Base-by-base conservation (phyloP, 192 early-diverging fungal species). In the Mortierella antarctica region DNA sequence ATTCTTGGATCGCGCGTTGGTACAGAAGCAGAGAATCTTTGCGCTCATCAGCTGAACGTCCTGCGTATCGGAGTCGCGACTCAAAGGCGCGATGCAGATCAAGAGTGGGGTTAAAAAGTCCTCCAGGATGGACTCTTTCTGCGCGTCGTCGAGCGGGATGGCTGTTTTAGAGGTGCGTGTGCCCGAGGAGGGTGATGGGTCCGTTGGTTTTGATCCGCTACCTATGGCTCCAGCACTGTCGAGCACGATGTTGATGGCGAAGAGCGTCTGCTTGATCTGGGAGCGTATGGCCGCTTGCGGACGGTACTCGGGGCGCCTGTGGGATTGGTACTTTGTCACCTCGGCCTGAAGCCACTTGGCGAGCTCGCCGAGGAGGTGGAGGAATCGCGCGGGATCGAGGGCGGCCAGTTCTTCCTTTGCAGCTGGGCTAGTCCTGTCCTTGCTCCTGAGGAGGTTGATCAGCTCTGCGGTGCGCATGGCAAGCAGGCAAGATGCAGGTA, bases 331-430 rank as follows among this genome's bases (percentile, higher is more conserved):
- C 23, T 72, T 71, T 50, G 55, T 46, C 5, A 80, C 7, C 53
- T 80, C 77, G 39, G 55, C 63, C 1, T 52, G 53, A 6, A 80
- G 55, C 77, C 77, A 80, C 31, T 80, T 80, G 23, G 77, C 56
- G 20, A 71, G 69, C 20, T 80, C 77, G 11, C 77, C 77, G 2
- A 80, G 64, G 17, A 80, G 70, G 70, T 80, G 77, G 1, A 67
- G 53, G 23, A 44, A 65, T 7, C 70, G 48, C 5, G 77, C 17
- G 6, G 18, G 15, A 23, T 67, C 58, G 2, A 80, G 65, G 14
- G 59, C 12, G 31, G 65, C 57, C 47, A 80, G 60, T n/a, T 63
- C 48, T 3, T 10, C 48, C 20, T 48, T 50, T 0, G 61, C 66
- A 7, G 23, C 14, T 12, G 64, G 53, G 0, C 41, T 48, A 53